Conservation (phyloP, 495 filamentous ascomycete species). For the Hypoxylon perforatum region DNA sequence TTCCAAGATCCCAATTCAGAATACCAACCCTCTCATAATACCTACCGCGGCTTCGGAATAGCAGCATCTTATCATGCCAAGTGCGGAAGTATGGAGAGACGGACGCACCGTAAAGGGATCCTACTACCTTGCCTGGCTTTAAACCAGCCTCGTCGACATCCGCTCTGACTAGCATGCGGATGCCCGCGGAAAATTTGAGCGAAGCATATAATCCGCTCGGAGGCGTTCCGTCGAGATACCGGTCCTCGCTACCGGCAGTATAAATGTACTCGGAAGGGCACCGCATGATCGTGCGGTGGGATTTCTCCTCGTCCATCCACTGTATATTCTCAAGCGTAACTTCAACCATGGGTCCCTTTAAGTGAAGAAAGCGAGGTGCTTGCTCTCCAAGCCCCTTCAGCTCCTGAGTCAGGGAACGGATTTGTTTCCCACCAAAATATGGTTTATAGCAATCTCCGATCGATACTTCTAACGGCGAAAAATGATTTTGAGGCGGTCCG, state of each 20-base stretch:
- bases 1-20: not conserved
- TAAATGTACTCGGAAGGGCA: too few relatives aligned
- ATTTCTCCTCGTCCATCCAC: not conserved
- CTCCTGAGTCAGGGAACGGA: not conserved
- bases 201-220: not conserved
- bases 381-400: not conserved
- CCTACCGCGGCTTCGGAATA: not conserved
- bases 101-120: not conserved
- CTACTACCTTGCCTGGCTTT: not conserved
- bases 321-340: not conserved
- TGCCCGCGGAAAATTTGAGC: not conserved
- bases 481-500: too few relatives aligned
- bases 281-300: not conserved
- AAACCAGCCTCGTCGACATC: not conserved
- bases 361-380: constrained; percentile 5
- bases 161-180: not conserved
- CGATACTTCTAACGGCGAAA: not conserved
- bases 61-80: not conserved
- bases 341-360: not conserved
- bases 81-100: not conserved
- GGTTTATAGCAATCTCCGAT: not conserved
- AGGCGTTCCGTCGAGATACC: not conserved
- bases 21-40: not conserved
- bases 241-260: not conserved
- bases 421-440: not conserved